These are phyloP conservation scores for Penicillium riverlandense DNA, from an alignment of 495 filamentous ascomycete species.

Conservation along the genomic window DNA sequence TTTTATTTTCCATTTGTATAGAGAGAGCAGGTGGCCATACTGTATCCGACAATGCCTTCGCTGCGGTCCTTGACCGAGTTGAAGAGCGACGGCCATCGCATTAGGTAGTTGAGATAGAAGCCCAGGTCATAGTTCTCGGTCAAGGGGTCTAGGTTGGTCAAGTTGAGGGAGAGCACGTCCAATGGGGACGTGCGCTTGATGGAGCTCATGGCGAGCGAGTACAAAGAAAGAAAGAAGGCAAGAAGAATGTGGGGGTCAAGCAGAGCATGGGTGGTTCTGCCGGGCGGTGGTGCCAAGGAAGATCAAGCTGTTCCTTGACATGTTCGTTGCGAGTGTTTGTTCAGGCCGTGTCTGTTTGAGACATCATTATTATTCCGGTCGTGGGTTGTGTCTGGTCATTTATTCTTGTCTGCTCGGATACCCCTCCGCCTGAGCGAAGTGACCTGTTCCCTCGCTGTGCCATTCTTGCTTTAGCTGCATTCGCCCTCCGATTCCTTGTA, in stretches of 20 bases:
- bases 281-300: conserved; percentile 3
- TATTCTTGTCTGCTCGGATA: no score
- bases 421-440: no score
- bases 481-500: no score
- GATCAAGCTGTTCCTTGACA: not conserved
- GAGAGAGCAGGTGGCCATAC: conserved; percentile 42
- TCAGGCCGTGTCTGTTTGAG: not conserved
- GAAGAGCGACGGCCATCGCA: conserved; percentile 91
- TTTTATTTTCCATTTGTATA: not conserved
- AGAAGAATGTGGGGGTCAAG: conserved; percentile 8
- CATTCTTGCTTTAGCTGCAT: no score
- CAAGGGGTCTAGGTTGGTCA: conserved; percentile 79
- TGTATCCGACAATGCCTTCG: conserved; percentile 86
- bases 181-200: conserved; percentile 62
- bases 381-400: no score
- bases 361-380: no score
- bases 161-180: conserved; percentile 79
- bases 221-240: no score
- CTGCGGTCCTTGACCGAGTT: conserved; percentile 72
- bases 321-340: not conserved
- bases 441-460: no score
- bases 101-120: conserved; percentile 93
- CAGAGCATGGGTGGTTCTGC: conserved; percentile 6
- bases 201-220: conserved; percentile 46
- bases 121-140: conserved; percentile 94